phyloP scores from a whole-genome alignment of 768 basidiomycete species.

The Fomitopsis pulvina region DNA sequence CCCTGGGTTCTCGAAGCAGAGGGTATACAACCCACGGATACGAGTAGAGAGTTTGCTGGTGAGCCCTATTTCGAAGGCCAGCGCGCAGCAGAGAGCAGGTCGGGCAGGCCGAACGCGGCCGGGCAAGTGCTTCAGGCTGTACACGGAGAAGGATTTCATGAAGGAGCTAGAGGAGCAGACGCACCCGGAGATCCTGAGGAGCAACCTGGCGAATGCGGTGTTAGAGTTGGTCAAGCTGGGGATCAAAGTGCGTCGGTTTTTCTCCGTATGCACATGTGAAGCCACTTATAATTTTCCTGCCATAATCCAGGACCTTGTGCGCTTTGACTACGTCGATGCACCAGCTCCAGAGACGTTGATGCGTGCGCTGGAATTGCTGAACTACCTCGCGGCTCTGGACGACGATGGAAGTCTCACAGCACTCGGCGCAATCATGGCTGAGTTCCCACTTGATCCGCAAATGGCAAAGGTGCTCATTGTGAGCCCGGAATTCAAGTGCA shows the following conservation, averaged over 20 bases:
- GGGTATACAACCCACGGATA: constrained; percentile 96
- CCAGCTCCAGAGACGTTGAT: constrained; percentile 96
- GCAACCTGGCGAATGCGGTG: constrained; percentile 88
- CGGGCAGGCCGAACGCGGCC: constrained; percentile 98
- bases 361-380: constrained; percentile 89
- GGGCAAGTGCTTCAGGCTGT: constrained; percentile 96
- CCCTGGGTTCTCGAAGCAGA: constrained; percentile 96
- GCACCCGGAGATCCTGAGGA: constrained; percentile 96
- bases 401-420: constrained; percentile 94
- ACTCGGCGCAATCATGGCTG: constrained; percentile 96
- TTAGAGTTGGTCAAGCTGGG: constrained; percentile 98
- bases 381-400: constrained; percentile 92
- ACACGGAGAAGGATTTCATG: constrained; percentile 95
- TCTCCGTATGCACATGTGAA: neutral
- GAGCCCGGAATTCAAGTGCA: constrained; percentile 93
- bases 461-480: constrained; percentile 91
- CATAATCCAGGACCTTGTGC: constrained; percentile 70
- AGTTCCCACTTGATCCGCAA: constrained; percentile 97
- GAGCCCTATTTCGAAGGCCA: constrained; percentile 93
- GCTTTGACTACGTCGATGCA: constrained; percentile 99
- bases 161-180: constrained; percentile 99
- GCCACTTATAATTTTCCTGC: neutral
- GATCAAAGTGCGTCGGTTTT: constrained; percentile 63
- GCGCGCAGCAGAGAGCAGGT: constrained; percentile 90
- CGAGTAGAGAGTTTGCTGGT: constrained; percentile 92